phyloP scores from a whole-genome alignment of 177 flowering plant genomes.

The Telopea speciosissima region DNA sequence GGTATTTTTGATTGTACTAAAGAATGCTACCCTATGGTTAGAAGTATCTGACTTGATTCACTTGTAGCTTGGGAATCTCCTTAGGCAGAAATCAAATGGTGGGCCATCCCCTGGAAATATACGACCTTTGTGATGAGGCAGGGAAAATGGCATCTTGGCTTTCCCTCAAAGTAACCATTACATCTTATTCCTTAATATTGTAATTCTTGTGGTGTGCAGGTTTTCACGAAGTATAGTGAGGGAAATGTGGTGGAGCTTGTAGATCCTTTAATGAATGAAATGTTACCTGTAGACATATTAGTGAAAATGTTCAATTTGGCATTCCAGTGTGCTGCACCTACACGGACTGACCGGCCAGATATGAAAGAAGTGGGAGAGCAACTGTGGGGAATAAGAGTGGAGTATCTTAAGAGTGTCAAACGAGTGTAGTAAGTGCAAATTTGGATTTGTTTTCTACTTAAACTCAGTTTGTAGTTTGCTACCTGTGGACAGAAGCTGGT shows the following conservation, averaged over 20 bases:
- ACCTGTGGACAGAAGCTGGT: background rate
- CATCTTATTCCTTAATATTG: background rate
- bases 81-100: background rate
- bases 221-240: constrained; percentile 51
- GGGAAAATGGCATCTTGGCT: background rate
- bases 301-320: constrained; percentile 65
- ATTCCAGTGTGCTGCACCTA: constrained; percentile 78
- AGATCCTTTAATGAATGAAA: constrained; percentile 70
- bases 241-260: constrained; percentile 41
- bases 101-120: background rate
- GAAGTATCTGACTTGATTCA: too few species aligned
- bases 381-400: constrained; percentile 70
- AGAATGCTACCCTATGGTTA: too few species aligned
- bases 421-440: background rate
- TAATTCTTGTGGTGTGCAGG: constrained; percentile 40
- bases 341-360: constrained; percentile 71
- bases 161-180: background rate
- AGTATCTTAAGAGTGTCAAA: constrained; percentile 34
- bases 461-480: background rate
- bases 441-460: background rate
- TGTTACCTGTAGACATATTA: constrained; percentile 35
- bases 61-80: background rate
- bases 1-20: background rate
- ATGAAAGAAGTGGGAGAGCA: constrained; percentile 81
- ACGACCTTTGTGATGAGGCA: background rate